phyloP scores from a whole-genome alignment of 352 stramenopile species.

The Phytophthora cajani region DNA sequence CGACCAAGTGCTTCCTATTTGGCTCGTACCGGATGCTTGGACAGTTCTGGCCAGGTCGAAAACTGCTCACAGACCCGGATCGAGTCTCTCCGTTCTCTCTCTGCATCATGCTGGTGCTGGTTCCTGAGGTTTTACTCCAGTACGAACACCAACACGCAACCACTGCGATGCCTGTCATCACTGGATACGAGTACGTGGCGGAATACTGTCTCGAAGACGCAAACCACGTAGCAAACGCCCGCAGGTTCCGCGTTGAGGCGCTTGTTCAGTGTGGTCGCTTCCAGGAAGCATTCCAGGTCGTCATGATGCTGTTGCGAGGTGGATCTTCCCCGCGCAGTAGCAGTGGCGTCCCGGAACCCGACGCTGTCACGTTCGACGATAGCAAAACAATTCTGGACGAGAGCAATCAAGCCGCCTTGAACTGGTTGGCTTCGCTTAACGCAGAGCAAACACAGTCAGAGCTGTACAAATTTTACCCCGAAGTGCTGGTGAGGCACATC shows the following conservation, averaged over 20 bases:
- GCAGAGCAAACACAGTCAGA: slow-evolving; percentile 18
- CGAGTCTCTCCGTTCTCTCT: slow-evolving; percentile 46
- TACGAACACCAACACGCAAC: slow-evolving; percentile 55
- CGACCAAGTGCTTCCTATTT: slow-evolving; percentile 63
- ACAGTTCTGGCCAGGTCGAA: slow-evolving; percentile 66
- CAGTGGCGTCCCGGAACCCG: slow-evolving; percentile 2
- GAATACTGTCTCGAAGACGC: slow-evolving; percentile 49
- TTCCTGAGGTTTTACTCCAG: slow-evolving; percentile 61
- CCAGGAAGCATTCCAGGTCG: slow-evolving; percentile 52
- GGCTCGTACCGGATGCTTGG: slow-evolving; percentile 58
- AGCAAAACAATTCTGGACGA: slow-evolving; percentile 49
- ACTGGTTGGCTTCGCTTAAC: slow-evolving; percentile 45
- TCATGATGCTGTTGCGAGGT: slow-evolving; percentile 39
- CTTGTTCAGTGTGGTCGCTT: slow-evolving; percentile 61
- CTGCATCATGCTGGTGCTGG: slow-evolving; percentile 44
- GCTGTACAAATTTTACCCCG: slow-evolving; percentile 31
- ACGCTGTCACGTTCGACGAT: slow-evolving; percentile 37
- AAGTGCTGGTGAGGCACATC: slow-evolving; percentile 38
- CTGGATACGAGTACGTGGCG: slow-evolving; percentile 59
- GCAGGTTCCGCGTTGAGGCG: slow-evolving; percentile 53
- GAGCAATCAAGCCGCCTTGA: slow-evolving; percentile 36
- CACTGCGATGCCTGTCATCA: slow-evolving; percentile 62
- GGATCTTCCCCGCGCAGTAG: slow-evolving; percentile 23
- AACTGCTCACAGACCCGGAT: slow-evolving; percentile 55
- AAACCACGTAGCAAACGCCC: slow-evolving; percentile 62